phyloP scores from a whole-genome alignment of 176 grass and related monocot species.

The Carex cristatella region DNA sequence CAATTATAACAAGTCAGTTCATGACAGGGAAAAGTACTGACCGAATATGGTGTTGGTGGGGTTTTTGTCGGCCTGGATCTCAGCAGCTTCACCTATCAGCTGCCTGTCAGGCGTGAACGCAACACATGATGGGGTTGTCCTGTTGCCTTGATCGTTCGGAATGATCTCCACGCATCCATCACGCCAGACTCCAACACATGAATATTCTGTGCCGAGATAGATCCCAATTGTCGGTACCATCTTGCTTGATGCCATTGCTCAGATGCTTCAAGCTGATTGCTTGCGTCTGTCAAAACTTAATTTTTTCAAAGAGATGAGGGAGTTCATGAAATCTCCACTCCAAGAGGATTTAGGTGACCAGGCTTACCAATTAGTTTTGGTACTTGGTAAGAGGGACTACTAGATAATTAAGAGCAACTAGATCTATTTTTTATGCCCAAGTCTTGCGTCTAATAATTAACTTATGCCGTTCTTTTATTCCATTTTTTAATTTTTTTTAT shows the following conservation, averaged over 20 bases:
- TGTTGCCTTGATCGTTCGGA: constrained; percentile 12
- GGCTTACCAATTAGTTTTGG: not conserved
- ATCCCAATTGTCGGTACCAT: not conserved
- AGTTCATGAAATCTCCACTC: not conserved
- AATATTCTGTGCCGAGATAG: constrained; percentile 13
- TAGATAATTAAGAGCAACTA: not conserved
- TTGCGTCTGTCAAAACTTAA: not conserved
- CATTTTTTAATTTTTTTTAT: not conserved
- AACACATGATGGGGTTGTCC: not conserved
- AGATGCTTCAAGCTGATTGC: not conserved
- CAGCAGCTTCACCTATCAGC: no score
- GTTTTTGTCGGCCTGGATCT: no score
- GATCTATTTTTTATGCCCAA: not conserved
- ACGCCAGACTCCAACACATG: not conserved
- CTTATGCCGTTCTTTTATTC: not conserved
- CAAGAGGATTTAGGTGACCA: not conserved
- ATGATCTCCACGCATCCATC: constrained; percentile 10
- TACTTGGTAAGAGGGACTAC: not conserved
- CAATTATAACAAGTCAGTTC: no score
- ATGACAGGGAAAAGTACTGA: no score
- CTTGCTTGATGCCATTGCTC: constrained; percentile 13
- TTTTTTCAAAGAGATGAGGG: not conserved
- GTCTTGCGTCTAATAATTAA: not conserved
- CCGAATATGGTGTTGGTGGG: no score
- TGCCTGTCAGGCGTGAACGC: no score